A percentile compares a stretch with the other conserved stretches of the same genome.
Evolutionary conservation across 208 protist genomes (phyloP).

Genomic region (Leishmania martiniquensis): DNA sequence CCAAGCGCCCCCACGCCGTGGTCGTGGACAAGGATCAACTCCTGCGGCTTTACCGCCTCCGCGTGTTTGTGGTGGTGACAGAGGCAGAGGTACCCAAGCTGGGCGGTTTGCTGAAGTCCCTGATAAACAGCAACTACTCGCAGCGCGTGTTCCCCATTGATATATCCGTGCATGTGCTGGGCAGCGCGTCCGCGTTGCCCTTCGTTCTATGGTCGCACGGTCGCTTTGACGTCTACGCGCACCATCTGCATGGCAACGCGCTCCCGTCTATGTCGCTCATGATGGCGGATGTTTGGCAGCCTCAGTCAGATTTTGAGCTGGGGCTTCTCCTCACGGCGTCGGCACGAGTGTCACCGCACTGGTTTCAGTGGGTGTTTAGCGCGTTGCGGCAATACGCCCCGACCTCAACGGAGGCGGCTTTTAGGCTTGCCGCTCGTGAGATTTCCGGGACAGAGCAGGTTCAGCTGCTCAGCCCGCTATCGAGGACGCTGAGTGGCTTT

Average conservation of each 20-base stretch:
- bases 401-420: neutral
- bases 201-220: constrained; percentile 47
- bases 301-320: constrained; percentile 53
- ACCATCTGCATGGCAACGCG: constrained; percentile 14
- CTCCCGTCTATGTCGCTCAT: constrained; percentile 13
- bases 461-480: constrained; percentile 12
- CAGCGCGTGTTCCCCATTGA: constrained; percentile 34
- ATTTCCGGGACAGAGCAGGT: neutral
- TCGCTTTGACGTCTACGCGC: constrained; percentile 39
- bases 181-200: constrained; percentile 15
- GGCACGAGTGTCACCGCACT: constrained; percentile 43
- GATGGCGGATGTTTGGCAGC: constrained; percentile 62
- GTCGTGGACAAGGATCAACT: constrained; percentile 6
- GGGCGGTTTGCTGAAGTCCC: constrained; percentile 19
- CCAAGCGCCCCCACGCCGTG: neutral
- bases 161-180: constrained; percentile 41
- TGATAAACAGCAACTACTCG: constrained; percentile 38
- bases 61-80: constrained; percentile 24
- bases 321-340: constrained; percentile 61
- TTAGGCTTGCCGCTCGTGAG: neutral
- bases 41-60: constrained; percentile 33
- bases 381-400: constrained; percentile 36
- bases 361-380: constrained; percentile 52
- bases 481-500: constrained; percentile 11
- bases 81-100: constrained; percentile 11